phyloP scores from a whole-genome alignment of 192 early-diverging fungal species.

The Jimgerdemannia lactiflua region DNA sequence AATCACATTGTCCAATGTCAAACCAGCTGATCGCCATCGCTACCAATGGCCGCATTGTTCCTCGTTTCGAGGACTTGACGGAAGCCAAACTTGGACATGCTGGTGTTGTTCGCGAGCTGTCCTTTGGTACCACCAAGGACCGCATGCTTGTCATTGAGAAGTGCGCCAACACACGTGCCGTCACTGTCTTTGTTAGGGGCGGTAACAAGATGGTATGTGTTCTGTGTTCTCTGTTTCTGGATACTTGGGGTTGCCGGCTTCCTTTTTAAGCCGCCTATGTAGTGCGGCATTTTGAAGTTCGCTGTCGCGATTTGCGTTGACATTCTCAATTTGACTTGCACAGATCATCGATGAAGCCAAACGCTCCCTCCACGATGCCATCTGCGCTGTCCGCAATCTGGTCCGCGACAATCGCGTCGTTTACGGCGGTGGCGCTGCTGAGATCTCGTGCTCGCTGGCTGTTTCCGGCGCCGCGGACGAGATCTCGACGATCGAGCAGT shows the following conservation, averaged over 20 bases:
- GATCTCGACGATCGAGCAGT: constrained; percentile 93
- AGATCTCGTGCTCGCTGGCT: constrained; percentile 94
- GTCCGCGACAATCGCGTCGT: constrained; percentile 97
- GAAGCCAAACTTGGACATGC: constrained; percentile 89
- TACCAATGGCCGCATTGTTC: constrained; percentile 99
- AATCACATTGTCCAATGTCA: background rate
- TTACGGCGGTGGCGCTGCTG: constrained; percentile 98
- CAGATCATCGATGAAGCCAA: constrained; percentile 98
- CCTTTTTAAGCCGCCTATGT: background rate
- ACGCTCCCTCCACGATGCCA: constrained; percentile 96
- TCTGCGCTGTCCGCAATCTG: constrained; percentile 98
- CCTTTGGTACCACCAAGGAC: constrained; percentile 98
- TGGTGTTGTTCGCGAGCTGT: constrained; percentile 91
- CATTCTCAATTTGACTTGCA: constrained; percentile 10
- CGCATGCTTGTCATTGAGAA: constrained; percentile 99
- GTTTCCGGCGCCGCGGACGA: constrained; percentile 89
- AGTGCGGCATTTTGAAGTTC: background rate
- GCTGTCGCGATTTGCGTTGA: background rate
- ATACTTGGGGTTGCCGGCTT: background rate
- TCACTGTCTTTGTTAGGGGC: constrained; percentile 95
- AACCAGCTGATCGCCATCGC: constrained; percentile 94
- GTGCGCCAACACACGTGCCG: constrained; percentile 97
- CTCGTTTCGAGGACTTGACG: constrained; percentile 96
- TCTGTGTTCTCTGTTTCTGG: background rate
- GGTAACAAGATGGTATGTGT: constrained; percentile 93